These are phyloP conservation scores for Berkeleyomyces rouxiae DNA, from an alignment of 2,329 filamentous ascomycete species.

Conservation along the genomic window DNA sequence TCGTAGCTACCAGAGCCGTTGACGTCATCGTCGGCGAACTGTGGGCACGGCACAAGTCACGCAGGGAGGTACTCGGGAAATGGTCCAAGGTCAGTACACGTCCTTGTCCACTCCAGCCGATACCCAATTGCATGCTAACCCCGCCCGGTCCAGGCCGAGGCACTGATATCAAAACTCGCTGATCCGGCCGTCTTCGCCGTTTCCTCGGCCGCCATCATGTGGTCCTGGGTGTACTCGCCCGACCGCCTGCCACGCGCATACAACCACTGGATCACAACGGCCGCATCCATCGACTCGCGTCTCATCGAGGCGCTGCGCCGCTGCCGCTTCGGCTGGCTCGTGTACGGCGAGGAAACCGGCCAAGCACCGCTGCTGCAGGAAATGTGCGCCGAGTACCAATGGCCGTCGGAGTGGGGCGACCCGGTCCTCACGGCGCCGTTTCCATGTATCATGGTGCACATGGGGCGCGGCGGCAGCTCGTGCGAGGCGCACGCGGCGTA, in stretches of 20 bases:
- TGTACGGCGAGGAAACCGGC: conserved; percentile 59
- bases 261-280: conserved; percentile 65
- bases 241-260: conserved; percentile 55
- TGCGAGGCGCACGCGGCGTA: conserved; percentile 59
- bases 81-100: conserved; percentile 30
- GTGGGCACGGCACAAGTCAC: conserved; percentile 37
- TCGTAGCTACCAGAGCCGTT: conserved; percentile 53
- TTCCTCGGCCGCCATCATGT: conserved; percentile 67
- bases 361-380: conserved; percentile 48
- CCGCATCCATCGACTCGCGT: conserved; percentile 57
- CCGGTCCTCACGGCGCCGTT: conserved; percentile 53
- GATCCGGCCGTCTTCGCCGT: conserved; percentile 56
- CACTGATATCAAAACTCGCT: conserved; percentile 24
- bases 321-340: conserved; percentile 43
- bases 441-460: conserved; percentile 72
- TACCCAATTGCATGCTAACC: conserved; percentile 5
- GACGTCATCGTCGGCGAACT: conserved; percentile 52
- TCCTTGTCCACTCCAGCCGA: not conserved
- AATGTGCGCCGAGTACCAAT: conserved; percentile 56
- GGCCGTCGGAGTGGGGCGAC: conserved; percentile 57
- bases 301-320: conserved; percentile 58
- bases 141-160: conserved; percentile 17
- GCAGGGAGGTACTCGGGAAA: conserved; percentile 27
- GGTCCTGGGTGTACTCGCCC: conserved; percentile 71
- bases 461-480: conserved; percentile 48